Base-by-base conservation (phyloP, 2,329 filamentous ascomycete genomes). In the Colletotrichum chrysophilum region DNA sequence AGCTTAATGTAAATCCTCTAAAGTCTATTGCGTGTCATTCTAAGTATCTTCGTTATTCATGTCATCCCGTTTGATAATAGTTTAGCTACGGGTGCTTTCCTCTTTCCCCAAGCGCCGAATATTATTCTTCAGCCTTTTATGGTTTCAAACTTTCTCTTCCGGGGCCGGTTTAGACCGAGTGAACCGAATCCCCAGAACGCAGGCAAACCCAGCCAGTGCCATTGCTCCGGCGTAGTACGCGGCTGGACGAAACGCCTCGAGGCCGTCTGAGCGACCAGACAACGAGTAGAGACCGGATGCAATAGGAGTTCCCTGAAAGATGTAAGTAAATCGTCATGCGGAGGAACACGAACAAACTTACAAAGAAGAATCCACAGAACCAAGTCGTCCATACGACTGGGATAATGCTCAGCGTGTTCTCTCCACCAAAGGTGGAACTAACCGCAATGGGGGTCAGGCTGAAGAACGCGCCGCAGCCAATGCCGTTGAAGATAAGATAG, bases 381-480 rank as follows among this genome's bases (percentile, higher is more conserved):
- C 80, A 82, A 1, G 78, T 76, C 16, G 78, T 77, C 80, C 80
- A 82, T 34, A 81, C 69, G 7, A 82, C 77, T 3, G 80, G 80
- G 4, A 82, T 71, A 7, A 81, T 79, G 8, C 77, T 78, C 70
- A 82, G 76, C 4, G 77, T 78, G 36, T 82, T 82, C 16, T 77
- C 62, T 2, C 70, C 52, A 2, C 80, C 80, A 34, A 81, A 82
- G 0, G 78, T 74, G 13, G 77, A 70, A 10, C 78, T 78, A 3
- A 81, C 68, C 16, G 77, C 78, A 1, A 78, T 75, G 1, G 80
- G 80, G 10, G 80, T 81, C 4, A 82, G 68, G 52, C 80, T 81
- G 71, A 82, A 82, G 61, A 82, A 82, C 1, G 80, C 80, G 4
- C 80, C 80, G 30, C 80, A 81, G 4, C 80, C 80, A 18, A 81